Percentiles rank a stretch among this genome's conserved stretches.
Evolutionary conservation across 2,329 filamentous ascomycete genomes (phyloP).

Genomic region (Emericellopsis atlantica): DNA sequence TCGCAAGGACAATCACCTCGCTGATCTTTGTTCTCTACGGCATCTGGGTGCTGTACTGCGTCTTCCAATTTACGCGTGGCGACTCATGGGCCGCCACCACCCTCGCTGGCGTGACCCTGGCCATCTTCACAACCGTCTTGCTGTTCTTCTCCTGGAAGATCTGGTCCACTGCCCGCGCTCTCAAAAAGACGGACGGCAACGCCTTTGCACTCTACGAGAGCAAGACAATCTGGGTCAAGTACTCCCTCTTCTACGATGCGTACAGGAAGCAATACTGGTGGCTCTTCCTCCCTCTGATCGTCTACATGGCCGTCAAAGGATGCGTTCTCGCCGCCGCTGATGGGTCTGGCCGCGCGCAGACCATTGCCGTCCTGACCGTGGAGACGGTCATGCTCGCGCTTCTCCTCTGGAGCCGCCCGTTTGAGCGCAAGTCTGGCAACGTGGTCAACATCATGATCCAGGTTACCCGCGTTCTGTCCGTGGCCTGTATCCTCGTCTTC

Average conservation of each 20-base stretch:
- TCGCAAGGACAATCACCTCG: conserved; percentile 79
- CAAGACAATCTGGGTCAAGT: conserved; percentile 86
- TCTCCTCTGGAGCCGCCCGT: conserved; percentile 76
- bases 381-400: conserved; percentile 69
- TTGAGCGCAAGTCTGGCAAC: conserved; percentile 74
- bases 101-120: conserved; percentile 72
- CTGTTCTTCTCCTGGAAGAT: conserved; percentile 78
- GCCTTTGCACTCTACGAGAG: conserved; percentile 66
- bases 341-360: conserved; percentile 74
- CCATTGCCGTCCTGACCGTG: conserved; percentile 65
- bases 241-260: conserved; percentile 92
- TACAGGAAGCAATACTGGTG: conserved; percentile 96
- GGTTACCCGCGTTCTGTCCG: conserved; percentile 75
- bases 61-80: conserved; percentile 87
- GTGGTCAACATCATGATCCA: conserved; percentile 92
- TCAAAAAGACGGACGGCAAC: conserved; percentile 67
- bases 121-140: conserved; percentile 69
- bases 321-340: conserved; percentile 74
- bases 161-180: conserved; percentile 58
- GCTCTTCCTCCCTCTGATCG: conserved; percentile 80
- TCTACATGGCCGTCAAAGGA: conserved; percentile 86
- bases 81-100: conserved; percentile 89
- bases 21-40: conserved; percentile 88
- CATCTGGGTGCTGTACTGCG: conserved; percentile 88
- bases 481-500: conserved; percentile 81